Evolutionary conservation across 2,329 filamentous ascomycete genomes (phyloP), one percentile per base, ranked within the genome.

Genomic region (Aureobasidium sp.): DNA sequence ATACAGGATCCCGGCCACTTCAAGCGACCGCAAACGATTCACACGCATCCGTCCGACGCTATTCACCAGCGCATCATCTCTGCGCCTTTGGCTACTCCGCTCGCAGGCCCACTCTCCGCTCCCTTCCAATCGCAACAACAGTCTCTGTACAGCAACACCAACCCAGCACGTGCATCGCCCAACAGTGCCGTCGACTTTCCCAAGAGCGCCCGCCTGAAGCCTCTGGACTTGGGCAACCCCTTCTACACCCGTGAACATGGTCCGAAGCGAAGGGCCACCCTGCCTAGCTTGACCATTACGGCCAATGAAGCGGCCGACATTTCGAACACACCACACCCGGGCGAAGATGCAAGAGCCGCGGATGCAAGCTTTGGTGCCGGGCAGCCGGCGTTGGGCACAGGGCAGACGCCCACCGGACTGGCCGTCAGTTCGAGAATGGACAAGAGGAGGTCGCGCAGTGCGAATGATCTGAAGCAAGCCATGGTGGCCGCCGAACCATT

Each of bases 111-210:
- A 1, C 31, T 49, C 13, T 68, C 68, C 15, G 65, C 64, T 17
- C 68, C 68, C 10, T 37, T 69, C 42, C 62, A 64, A 25, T 54
- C 65, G 6, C 61, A 63, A 17, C 54, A 60, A 38, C 58, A 33
- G 19, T n/a, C 23, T 8, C 19, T 13, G 10, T 5, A 21, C 13
- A 13, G 27, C 43, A 49, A n/a, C 13, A n/a, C 38, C 31, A 29
- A 9, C 17, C 15, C 40, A 9, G 55, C 59, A 6, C 66, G 65
- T 37, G 72, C 71, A 4, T 73, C 71, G 7, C 69, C 71, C 3
- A 71, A 70, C 62, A 13, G 19, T 53, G 71, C 71, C 6, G 67
- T 73, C 7, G 67, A 71, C 23, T 74, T 74, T 58, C 72, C 72
- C 10, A 68, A 72, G 42, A 72, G 70, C 55, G 67, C 69, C 1